Evolutionary conservation across 129 eudicot genomes (phyloP), one percentile per base, ranked within the genome.

Genomic region (Saussurea involucrata): DNA sequence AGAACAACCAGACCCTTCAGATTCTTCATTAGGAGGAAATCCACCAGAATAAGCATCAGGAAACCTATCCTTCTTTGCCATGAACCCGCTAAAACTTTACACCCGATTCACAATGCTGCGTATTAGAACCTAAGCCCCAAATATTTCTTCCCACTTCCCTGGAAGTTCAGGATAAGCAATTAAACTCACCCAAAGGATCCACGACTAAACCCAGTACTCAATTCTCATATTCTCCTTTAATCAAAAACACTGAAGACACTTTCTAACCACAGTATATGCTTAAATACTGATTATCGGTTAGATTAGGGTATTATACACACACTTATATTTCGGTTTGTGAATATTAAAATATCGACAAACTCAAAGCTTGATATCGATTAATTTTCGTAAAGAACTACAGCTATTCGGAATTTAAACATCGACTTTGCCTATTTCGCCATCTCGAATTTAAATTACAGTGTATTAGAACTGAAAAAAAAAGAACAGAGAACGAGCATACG

Each of bases 1-100:
- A 0, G 90, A 89, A 83, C 92, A 83, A 60, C 88, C 97, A 55
- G 87, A 90, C 6, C 84, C 89, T 77, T 90, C 89, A 31, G 92
- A 88, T 61, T 76, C 93, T 67, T 81, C 79, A 75, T 73, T 81
- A 8, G 66, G 80, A 69, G 75, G 84, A 79, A 73, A 83, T 36
- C 84, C 84, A 61, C 85, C 42, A 6, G 85, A 73, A 79, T 77
- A 76, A 15, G 84, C 84, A 61, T 73, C 87, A 0, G 87, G 87
- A 44, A 88, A 88, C 85, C 87, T 85, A 79, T 68, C 84, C 76
- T 83, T 91, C 82, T 85, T 85, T 32, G 84, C 90, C 94, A 88
- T 91, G 55, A 79, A 36, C 18, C 17, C 55, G 55, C 73, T 12
- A 28, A 31, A 46, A 46, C 72, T 65, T 66, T 18, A 76, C 65